Base-by-base conservation (phyloP, 305 asterid species). In the Fraxinus baroniana region DNA sequence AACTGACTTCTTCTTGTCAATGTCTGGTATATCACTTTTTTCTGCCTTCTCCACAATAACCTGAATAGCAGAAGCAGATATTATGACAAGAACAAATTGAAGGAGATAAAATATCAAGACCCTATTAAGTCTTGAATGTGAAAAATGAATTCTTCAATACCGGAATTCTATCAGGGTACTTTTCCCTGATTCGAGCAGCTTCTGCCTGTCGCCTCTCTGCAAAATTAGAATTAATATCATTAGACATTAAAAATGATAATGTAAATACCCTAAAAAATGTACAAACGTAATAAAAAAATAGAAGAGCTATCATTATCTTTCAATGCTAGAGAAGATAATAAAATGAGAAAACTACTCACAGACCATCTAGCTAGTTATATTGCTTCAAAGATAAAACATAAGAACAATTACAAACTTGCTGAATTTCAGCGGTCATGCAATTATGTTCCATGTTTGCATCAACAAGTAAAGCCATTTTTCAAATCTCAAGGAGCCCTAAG, bases 141-240 rank as follows among this genome's bases (percentile, higher is more conserved):
- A 4, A 52, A 49, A 49, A 26, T 3, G 79, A 79, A 35, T 80
- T 49, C 13, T 70, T 79, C 7, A 70, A 39, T 90, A 94, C 98
- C 81, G 98, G 97, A 76, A 94, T 87, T 88, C 98, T 90, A 82
- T 93, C 95, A n/a, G 97, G 95, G 86, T 93, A 94, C 88, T 94
- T 93, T 84, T 92, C 94, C 83, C 97, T 86, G 80, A 94, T 93
- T 52, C 94, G 91, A 78, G 91, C 91, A 82, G 97, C 93, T 84
- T 94, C 98, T 74, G 94, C 94, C 80, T 87, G 95, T 39, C 98
- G 90, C 90, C 88, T 89, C 89, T 93, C 98, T 94, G 88, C 82
- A 83, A 79, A 68, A 85, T 39, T 77, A 37, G 49, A 76, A 36
- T 36, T 10, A 5, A 72, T 20, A 77, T 20, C 64, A 41, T 41